Base-by-base conservation (phyloP, 345 rosid species). In the Adansonia digitata region DNA sequence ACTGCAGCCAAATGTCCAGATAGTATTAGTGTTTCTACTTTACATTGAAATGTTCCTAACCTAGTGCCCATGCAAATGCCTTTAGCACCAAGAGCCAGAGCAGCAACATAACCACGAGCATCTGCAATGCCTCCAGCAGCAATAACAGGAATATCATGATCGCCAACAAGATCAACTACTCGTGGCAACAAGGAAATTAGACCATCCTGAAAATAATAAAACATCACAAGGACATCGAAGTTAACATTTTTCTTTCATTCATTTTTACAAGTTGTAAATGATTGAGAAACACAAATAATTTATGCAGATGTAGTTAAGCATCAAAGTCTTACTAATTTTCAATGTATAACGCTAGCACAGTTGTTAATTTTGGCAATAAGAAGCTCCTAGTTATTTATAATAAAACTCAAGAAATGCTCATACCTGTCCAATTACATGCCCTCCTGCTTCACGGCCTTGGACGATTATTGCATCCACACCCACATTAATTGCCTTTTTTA, bases 371-470 rank as follows among this genome's bases (percentile, higher is more conserved):
- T 49, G 72, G 48, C 72, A 51, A 7, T 8, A 55, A 3, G 13
- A 27, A 24, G 18, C 68, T 37, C 51, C 14, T 49, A 62, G 20
- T 34, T 35, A 46, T 20, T 39, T 2, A 51, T 9, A 45, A 52
- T 8, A 31, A 18, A 65, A 61, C 13, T 52, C 24, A 42, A 52
- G 13, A 27, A 31, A 72, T 17, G 22, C 64, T 57, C 69, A 42
- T 74, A 91, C 98, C 93, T 90, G 89, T 61, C 98, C 92, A 68
- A 86, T 86, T 10, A 93, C 88, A 85, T 93, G 97, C 14, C 98
- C 98, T 40, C 95, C 97, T 13, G 95, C 98, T 88, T 90, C 98
- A 56, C 80, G 87, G 55, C 95, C 98, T 86, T 93, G 98, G 72
- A 93, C 90, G 37, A 90, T 91, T 72, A 93, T 90, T 0, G 95